Evolutionary conservation across 768 basidiomycete genomes (phyloP).

Genomic region (Podaxis pistillaris): DNA sequence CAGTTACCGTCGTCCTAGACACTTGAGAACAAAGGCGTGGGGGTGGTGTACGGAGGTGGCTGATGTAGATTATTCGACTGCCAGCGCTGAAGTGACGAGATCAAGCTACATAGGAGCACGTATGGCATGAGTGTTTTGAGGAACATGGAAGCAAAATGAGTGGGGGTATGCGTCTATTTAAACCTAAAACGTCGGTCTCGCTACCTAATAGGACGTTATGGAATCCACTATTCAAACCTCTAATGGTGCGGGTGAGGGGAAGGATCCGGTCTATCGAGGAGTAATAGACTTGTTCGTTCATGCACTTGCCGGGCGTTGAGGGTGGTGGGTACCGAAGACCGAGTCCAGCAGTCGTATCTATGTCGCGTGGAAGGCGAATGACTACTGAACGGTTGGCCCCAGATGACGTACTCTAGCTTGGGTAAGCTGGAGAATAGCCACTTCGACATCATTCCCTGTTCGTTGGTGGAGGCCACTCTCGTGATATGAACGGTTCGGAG

Average conservation of each 20-base stretch:
- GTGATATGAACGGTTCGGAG: constrained; percentile 6
- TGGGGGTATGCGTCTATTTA: too few relatives aligned
- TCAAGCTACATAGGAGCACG: too few relatives aligned
- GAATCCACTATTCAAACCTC: neutral
- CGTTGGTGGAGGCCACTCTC: neutral
- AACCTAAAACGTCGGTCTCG: neutral
- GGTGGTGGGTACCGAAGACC: neutral
- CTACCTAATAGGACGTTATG: neutral
- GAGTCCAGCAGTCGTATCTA: neutral
- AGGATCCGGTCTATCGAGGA: neutral
- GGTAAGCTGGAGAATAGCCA: neutral
- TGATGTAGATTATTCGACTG: too few relatives aligned
- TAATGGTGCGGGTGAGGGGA: neutral
- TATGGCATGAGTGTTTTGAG: too few relatives aligned
- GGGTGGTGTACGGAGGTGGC: too few relatives aligned
- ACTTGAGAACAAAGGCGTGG: too few relatives aligned
- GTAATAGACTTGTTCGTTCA: neutral
- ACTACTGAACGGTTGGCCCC: neutral
- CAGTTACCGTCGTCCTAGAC: too few relatives aligned
- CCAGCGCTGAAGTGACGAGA: too few relatives aligned
- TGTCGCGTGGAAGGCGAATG: neutral
- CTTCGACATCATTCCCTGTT: constrained; percentile 4
- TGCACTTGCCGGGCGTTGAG: constrained; percentile 2
- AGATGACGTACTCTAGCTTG: neutral
- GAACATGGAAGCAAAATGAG: too few relatives aligned